Base-by-base conservation (phyloP, 148 eudicot species). In the Chenopodium berlandieri region DNA sequence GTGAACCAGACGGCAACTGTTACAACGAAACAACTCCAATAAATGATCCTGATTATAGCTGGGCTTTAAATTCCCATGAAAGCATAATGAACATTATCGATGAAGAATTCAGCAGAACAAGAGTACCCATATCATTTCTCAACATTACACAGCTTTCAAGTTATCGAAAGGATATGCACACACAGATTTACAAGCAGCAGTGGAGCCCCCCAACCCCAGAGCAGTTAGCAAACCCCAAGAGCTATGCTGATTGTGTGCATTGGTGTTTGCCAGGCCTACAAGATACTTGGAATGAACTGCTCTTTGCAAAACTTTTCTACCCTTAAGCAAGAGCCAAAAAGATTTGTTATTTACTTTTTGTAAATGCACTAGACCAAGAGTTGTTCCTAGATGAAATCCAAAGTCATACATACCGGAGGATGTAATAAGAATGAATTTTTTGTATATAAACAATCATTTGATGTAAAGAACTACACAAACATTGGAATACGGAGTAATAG, bases 201-300 rank as follows among this genome's bases (percentile, higher is more conserved):
- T 95, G 97, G 97, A 86, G 79, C 31, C 97, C 97, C 0, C 75
- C 89, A 72, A 92, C 98, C 0, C 91, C 93, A 0, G 91, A 94
- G 82, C 97, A 96, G 87, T 47, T 88, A 1, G 97, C 97, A 17
- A 87, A 96, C 62, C 99, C 99, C 0, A 83, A 68, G 20, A 94
- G 91, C 88, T 96, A 96, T 48, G 94, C 99, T 1, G 99, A 96
- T 67, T 96, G 99, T 75, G 89, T 91, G 12, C 99, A 94, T 73
- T 96, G 98, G 98, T 96, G 99, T 80, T 50, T 96, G 63, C 99
- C 98, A 1, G 99, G 99, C 5, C 87, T 94, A 7, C 99, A 94
- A 77, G 99, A 96, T 80, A 94, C 98, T 7, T 96, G 99, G 99
- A 96, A 96, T 32, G 99, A 96, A 79, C 90, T 96, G 70, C 85